Conservation (phyloP, 352 stramenopile species). For the Phytopythium ostracodes region DNA sequence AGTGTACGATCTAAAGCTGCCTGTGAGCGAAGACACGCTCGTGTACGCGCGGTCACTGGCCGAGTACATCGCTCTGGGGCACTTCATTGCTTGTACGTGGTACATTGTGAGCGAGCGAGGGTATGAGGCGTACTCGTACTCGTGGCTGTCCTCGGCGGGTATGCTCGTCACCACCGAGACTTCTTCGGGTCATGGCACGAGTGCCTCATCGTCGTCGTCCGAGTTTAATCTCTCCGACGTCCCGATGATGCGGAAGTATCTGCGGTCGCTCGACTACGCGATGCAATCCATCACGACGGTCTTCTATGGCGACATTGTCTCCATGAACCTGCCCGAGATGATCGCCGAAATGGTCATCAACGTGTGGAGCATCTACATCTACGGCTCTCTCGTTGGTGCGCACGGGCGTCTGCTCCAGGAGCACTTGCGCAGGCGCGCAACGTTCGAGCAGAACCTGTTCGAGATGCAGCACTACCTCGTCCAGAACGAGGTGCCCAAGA, state of each 20-base stretch:
- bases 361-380: constrained; percentile 68
- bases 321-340: constrained; percentile 63
- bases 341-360: constrained; percentile 53
- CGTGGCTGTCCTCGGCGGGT: constrained; percentile 53
- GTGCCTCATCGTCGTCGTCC: neutral
- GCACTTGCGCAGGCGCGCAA: constrained; percentile 37
- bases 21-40: constrained; percentile 32
- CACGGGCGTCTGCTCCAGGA: constrained; percentile 51
- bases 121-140: constrained; percentile 31
- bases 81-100: constrained; percentile 63
- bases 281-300: constrained; percentile 65
- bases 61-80: constrained; percentile 54
- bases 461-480: constrained; percentile 71
- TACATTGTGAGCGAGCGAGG: constrained; percentile 39
- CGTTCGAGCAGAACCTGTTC: constrained; percentile 60
- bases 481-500: constrained; percentile 63
- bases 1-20: constrained; percentile 52
- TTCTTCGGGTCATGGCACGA: neutral
- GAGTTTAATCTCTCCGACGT: constrained; percentile 23
- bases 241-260: constrained; percentile 50
- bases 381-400: constrained; percentile 52
- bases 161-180: constrained; percentile 35
- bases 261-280: constrained; percentile 58
- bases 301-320: constrained; percentile 67
- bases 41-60: constrained; percentile 43